Base-by-base conservation (phyloP, 805 yeast genomes). In the Candida vaughaniae region DNA sequence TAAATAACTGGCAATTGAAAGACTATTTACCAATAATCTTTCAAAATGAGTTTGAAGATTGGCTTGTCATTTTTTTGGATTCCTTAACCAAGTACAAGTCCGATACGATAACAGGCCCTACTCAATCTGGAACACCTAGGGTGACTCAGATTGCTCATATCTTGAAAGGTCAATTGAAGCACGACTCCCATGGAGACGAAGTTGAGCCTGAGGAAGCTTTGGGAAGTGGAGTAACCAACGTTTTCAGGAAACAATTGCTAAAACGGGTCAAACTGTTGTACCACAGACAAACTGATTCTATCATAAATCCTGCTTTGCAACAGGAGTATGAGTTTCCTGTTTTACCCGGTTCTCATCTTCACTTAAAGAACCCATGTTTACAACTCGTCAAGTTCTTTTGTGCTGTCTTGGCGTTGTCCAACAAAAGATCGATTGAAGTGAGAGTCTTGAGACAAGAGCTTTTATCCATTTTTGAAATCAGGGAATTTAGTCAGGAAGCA, bases 11-110 rank as follows among this genome's bases (percentile, higher is more conserved):
- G 99, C 93, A 85, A 41, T 72, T 93, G 15, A 76, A 78, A 41
- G 66, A 76, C 22, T 86, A 77, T 47, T 62, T 93, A 28, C 97
- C 99, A 0, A 58, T 69, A 1, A 73, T 88, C 12, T 75, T 84
- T 43, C 91, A 80, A 51, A 75, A 74, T 5, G 98, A 93, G 55
- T 89, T 93, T 64, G 84, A 82, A 31, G 93, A 84, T 48, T 93
- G 96, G 96, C 65, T 86, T 26, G 65, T 80, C 29, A 77, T 87
- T 42, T 81, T 88, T 51, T 60, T 90, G 51, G 93, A 86, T 56
- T 66, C 84, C 2, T 63, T 88, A 47, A 67, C 80, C 23, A 78
- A 77, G 39, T 64, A 67, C 31, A 83, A 85, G 46, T 61, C 62
- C 10, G 67, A 63, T 2, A 55, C 56, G 3, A 50, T 64, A 16